Percentiles rank a stretch among this genome's conserved stretches.
Evolutionary conservation across 352 stramenopile species (phyloP).

Genomic region (Globisporangium cederbergense): DNA sequence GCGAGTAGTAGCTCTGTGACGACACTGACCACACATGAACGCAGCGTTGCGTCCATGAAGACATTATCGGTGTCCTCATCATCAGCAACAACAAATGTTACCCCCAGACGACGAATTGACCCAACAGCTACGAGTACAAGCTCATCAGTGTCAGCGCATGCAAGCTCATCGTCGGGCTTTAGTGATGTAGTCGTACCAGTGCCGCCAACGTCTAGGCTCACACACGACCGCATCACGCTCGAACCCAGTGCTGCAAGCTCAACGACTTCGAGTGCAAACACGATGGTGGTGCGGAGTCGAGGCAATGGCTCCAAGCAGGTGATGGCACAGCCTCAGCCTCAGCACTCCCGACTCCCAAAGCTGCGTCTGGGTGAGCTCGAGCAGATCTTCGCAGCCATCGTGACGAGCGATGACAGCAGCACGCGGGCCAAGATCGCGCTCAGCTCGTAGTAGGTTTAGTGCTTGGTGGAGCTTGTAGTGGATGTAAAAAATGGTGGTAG

Average conservation of each 20-base stretch:
- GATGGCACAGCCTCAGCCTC: not conserved
- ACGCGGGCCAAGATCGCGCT: slow-evolving; percentile 8
- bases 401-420: slow-evolving; percentile 7
- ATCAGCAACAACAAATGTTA: not conserved
- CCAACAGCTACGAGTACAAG: not conserved
- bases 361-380: slow-evolving; percentile 10
- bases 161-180: not conserved
- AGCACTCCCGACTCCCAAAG: slow-evolving; percentile 1
- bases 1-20: not conserved
- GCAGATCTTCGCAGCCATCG: slow-evolving; percentile 18
- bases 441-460: not conserved
- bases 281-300: not conserved
- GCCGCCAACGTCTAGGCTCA: not conserved
- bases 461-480: not conserved
- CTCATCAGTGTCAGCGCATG: not conserved
- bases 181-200: not conserved
- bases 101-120: not conserved
- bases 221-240: not conserved
- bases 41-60: not conserved
- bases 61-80: not conserved
- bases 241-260: not conserved
- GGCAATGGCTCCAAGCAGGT: not conserved
- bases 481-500: not conserved
- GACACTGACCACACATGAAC: not conserved
- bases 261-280: not conserved